Evolutionary conservation across 345 rosid species (phyloP), one percentile per base, ranked within the genome.

Genomic region (Syzygium aqueum): DNA sequence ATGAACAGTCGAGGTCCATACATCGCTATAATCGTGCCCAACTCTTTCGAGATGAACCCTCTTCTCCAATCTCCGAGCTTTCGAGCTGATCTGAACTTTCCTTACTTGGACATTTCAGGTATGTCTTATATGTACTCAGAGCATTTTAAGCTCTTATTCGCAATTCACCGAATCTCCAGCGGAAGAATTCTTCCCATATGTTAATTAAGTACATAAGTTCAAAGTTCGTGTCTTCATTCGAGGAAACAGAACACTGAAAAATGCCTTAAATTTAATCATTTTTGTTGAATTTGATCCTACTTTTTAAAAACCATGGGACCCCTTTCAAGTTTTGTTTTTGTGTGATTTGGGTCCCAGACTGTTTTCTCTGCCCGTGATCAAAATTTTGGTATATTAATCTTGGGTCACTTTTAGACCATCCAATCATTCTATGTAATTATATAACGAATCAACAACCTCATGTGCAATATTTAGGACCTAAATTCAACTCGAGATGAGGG

Each of bases 1-100:
- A 87, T 91, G 16, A 94, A 96, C 87, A 63, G 51, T 78, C 77
- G 61, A 78, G 97, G 97, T 77, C 94, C 94, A 13, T 93, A 87
- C 63, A 90, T 95, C 3, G 97, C 95, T 8, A 90, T 94, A 53
- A 57, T 94, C 23, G 93, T 94, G 67, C 97, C 98, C 54, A 96
- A 95, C 87, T 83, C 91, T 50, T 96, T 85, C 88, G 98, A 96
- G 91, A 93, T 94, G 93, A 91, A 89, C 86, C 98, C 98, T 89
- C 96, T 96, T 87, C 89, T 96, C 17, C 90, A 85, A 27, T 94
- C 95, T 86, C 61, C 86, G 46, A 92, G 91, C 65, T 96, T 92
- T 91, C 73, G 85, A 52, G 87, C 97, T 40, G 50, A 86, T 89
- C 87, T 40, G 0, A 28, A 59, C 3, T 85, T 92, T 84, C 96